Conservation (phyloP, 2,329 filamentous ascomycete genomes). For the Fusarium agapanthi region DNA sequence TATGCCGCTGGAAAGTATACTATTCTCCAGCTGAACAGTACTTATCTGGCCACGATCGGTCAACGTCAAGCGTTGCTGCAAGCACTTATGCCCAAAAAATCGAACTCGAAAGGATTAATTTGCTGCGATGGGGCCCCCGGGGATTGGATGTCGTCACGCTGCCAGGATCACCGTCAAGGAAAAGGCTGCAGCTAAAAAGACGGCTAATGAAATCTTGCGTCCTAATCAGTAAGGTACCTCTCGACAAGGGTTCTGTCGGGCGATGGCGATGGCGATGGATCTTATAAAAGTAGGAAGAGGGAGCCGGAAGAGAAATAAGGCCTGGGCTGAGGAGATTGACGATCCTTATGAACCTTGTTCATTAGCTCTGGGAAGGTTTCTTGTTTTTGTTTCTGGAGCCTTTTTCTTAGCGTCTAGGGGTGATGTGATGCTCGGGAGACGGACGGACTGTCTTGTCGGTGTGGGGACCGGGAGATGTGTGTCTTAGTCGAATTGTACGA, state of each 20-base stretch:
- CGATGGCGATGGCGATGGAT: background rate
- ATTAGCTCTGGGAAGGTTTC: slow-evolving; percentile 17
- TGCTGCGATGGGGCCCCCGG: background rate
- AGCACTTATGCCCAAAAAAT: background rate
- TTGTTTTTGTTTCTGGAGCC: slow-evolving; percentile 33
- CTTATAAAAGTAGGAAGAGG: background rate
- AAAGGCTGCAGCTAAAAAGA: slow-evolving; percentile 23
- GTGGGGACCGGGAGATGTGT: slow-evolving; percentile 20
- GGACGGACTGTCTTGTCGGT: slow-evolving; percentile 9
- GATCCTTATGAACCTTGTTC: slow-evolving; percentile 24
- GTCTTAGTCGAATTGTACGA: slow-evolving; percentile 19
- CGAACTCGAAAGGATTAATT: slow-evolving; percentile 10
- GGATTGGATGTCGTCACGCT: slow-evolving; percentile 31
- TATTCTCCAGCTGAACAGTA: background rate
- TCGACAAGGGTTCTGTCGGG: slow-evolving; percentile 1
- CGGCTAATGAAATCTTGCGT: slow-evolving; percentile 24
- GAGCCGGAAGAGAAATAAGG: background rate
- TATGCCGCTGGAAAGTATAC: background rate
- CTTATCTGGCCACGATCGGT: background rate
- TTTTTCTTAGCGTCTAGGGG: slow-evolving; percentile 26
- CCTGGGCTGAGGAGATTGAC: slow-evolving; percentile 15
- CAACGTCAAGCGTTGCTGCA: background rate
- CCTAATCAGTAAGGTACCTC: background rate
- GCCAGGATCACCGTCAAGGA: slow-evolving; percentile 25
- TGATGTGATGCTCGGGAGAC: slow-evolving; percentile 32